Conservation (phyloP, 2,329 filamentous ascomycete species). For the Alternaria sp. region DNA sequence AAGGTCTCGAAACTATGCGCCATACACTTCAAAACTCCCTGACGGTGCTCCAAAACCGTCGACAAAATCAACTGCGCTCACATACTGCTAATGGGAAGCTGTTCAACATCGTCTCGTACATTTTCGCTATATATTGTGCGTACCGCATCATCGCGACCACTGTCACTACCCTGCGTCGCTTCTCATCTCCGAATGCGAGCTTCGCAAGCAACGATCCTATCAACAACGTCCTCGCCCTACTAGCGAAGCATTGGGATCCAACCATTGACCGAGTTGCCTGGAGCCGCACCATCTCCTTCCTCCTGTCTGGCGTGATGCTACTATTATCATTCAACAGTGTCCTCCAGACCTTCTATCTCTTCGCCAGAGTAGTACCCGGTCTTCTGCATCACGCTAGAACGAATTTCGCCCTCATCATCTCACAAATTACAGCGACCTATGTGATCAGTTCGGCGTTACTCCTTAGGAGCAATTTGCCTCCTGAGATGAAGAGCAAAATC, state of each 20-base stretch:
- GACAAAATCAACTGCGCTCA: constrained; percentile 71
- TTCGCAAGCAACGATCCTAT: constrained; percentile 82
- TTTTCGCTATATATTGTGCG: constrained; percentile 83
- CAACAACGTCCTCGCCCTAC: constrained; percentile 80
- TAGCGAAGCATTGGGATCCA: constrained; percentile 86
- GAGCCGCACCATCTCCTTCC: constrained; percentile 85
- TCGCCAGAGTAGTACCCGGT: constrained; percentile 76
- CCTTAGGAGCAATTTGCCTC: constrained; percentile 79
- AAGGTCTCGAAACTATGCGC: constrained; percentile 82
- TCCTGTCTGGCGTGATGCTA: constrained; percentile 83
- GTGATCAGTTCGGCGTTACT: constrained; percentile 83
- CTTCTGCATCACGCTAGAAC: constrained; percentile 78
- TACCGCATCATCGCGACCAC: constrained; percentile 81
- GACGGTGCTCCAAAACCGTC: constrained; percentile 68
- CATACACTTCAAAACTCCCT: constrained; percentile 73
- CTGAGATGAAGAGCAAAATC: constrained; percentile 79
- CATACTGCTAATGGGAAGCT: constrained; percentile 73
- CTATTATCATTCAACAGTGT: constrained; percentile 82
- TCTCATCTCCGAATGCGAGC: constrained; percentile 58
- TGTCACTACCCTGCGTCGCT: constrained; percentile 72
- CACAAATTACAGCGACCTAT: constrained; percentile 84
- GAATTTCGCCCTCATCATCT: constrained; percentile 80
- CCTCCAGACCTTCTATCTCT: constrained; percentile 84
- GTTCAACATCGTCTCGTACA: constrained; percentile 69
- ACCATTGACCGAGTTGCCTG: constrained; percentile 82